Percentiles rank a stretch among this genome's conserved stretches.
phyloP scores from a whole-genome alignment of 805 yeast genomes.

The Saturnispora bothae region DNA sequence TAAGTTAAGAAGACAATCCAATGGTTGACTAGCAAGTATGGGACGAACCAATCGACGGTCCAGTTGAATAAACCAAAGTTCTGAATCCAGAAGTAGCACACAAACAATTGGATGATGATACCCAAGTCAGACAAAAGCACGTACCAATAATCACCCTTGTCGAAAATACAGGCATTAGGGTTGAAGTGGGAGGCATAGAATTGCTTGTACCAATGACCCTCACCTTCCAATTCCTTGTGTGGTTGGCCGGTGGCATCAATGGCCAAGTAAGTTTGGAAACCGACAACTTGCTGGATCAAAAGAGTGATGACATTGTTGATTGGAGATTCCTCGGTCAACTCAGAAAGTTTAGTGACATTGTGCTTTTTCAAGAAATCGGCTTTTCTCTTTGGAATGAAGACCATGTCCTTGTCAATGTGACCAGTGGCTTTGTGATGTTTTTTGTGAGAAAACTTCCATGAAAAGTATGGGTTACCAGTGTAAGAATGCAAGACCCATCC shows the following conservation, averaged over 20 bases:
- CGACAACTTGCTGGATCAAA: slow-evolving; percentile 46
- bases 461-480: slow-evolving; percentile 47
- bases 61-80: slow-evolving; percentile 39
- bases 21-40: slow-evolving; percentile 51
- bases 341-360: slow-evolving; percentile 29
- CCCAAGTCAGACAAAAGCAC: slow-evolving; percentile 48
- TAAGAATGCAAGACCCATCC: slow-evolving; percentile 56
- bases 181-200: slow-evolving; percentile 41
- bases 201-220: slow-evolving; percentile 23
- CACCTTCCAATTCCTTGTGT: slow-evolving; percentile 25
- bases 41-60: slow-evolving; percentile 45
- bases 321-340: slow-evolving; percentile 47
- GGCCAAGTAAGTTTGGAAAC: slow-evolving; percentile 39
- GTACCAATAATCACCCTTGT: slow-evolving; percentile 43
- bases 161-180: slow-evolving; percentile 47
- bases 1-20: slow-evolving; percentile 57
- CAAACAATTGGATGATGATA: slow-evolving; percentile 32
- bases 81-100: slow-evolving; percentile 43
- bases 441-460: slow-evolving; percentile 51
- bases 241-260: slow-evolving; percentile 51
- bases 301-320: slow-evolving; percentile 33
- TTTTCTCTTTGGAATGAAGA: slow-evolving; percentile 45
- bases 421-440: slow-evolving; percentile 60
- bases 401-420: slow-evolving; percentile 49
- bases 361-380: slow-evolving; percentile 30